These are phyloP conservation scores for Globisporangium acanthophoron DNA, from an alignment of 352 stramenopile species.

Conservation along the genomic window DNA sequence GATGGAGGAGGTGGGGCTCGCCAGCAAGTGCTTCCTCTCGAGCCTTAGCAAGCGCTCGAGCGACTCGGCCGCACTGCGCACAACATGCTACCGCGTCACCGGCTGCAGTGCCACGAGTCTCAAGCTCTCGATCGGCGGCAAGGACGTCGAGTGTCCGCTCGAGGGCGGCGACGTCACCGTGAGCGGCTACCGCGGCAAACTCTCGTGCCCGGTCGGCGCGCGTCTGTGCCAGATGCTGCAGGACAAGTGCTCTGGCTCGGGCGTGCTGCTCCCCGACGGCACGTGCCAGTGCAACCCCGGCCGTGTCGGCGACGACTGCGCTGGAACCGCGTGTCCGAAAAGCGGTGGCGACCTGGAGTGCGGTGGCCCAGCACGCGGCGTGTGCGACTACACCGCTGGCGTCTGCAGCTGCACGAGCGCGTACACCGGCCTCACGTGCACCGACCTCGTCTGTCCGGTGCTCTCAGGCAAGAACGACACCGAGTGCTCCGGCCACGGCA, in stretches of 20 bases:
- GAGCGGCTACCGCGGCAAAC: conserved; percentile 36
- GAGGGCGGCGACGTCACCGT: conserved; percentile 52
- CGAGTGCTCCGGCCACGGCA: conserved; percentile 66
- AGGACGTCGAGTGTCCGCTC: conserved; percentile 52
- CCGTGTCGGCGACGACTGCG: conserved; percentile 46
- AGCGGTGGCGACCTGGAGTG: conserved; percentile 30
- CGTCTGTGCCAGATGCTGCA: conserved; percentile 61
- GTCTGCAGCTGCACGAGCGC: conserved; percentile 35
- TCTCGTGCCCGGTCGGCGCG: conserved; percentile 42
- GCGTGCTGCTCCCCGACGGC: conserved; percentile 44
- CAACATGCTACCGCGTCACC: conserved; percentile 55
- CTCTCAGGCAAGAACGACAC: conserved; percentile 29
- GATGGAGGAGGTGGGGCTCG: conserved; percentile 47
- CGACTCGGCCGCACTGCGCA: conserved; percentile 20
- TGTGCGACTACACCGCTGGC: conserved; percentile 41
- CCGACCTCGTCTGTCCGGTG: conserved; percentile 47
- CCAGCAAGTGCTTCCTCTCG: conserved; percentile 69
- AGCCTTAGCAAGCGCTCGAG: conserved; percentile 48
- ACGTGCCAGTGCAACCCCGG: conserved; percentile 53
- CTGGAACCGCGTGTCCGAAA: conserved; percentile 39
- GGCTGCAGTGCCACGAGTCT: conserved; percentile 38
- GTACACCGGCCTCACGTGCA: conserved; percentile 57
- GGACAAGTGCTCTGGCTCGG: conserved; percentile 59
- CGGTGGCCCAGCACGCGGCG: conserved; percentile 27
- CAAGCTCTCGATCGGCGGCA: conserved; percentile 38